phyloP scores from a whole-genome alignment of 208 protist species.

The Crithidia bombi region DNA sequence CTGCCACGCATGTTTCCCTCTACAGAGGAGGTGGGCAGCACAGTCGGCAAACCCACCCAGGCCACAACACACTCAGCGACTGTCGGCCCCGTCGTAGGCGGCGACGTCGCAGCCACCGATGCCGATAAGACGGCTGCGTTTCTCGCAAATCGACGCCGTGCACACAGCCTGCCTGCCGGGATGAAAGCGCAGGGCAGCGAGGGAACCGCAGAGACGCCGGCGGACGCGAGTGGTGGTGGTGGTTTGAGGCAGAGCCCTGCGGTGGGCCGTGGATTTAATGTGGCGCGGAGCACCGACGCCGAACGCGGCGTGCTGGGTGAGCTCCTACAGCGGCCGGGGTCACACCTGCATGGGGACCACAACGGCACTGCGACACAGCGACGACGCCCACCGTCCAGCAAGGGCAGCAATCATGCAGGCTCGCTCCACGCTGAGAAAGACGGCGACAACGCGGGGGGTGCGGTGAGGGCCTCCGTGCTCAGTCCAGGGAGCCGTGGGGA shows the following conservation, averaged over 20 bases:
- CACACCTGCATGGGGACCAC: neutral
- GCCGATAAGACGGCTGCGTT: neutral
- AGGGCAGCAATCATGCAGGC: neutral
- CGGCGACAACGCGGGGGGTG: neutral
- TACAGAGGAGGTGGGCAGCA: neutral
- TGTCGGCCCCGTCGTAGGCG: neutral
- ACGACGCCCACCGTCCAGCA: neutral
- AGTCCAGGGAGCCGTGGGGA: neutral
- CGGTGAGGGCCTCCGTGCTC: neutral
- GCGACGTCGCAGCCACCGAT: neutral
- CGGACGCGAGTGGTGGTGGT: neutral
- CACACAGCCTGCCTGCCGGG: slow-evolving; percentile 4
- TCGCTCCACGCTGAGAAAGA: neutral
- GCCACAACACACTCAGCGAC: neutral
- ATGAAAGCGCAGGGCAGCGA: neutral
- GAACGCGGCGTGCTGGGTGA: neutral
- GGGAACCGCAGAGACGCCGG: neutral
- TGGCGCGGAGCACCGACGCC: neutral
- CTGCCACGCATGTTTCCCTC: slow-evolving; percentile 16
- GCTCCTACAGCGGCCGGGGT: neutral
- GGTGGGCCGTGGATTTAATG: neutral
- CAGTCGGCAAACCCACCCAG: neutral
- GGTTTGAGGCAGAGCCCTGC: neutral
- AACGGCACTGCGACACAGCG: neutral
- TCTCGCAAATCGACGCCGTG: slow-evolving; percentile 6